These are phyloP conservation scores for Ceratocystis lukuohia DNA, from an alignment of 2,329 filamentous ascomycete species.

Conservation along the genomic window DNA sequence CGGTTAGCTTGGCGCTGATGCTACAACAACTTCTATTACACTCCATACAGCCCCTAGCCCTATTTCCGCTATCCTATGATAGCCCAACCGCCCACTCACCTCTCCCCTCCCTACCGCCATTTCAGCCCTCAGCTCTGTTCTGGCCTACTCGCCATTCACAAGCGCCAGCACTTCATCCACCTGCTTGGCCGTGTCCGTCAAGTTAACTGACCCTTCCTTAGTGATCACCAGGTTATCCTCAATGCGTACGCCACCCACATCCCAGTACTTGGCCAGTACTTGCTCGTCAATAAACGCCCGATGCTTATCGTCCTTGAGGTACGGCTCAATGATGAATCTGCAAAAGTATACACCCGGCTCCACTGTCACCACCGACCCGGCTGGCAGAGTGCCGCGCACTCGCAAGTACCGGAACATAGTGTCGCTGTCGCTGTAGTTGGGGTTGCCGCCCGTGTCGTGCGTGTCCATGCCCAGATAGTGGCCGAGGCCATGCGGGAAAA, in stretches of 20 bases:
- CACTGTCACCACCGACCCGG: slow-evolving; percentile 77
- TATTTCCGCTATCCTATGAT: too few species aligned
- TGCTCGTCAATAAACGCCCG: slow-evolving; percentile 61
- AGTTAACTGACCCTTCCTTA: slow-evolving; percentile 52
- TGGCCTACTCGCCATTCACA: slow-evolving; percentile 15
- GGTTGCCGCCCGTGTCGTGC: slow-evolving; percentile 70
- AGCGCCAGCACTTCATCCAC: slow-evolving; percentile 42
- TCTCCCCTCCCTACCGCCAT: neutral
- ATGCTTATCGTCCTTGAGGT: slow-evolving; percentile 57
- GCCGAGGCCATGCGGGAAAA: slow-evolving; percentile 82
- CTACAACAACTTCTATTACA: neutral
- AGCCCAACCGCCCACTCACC: neutral
- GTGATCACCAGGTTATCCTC: slow-evolving; percentile 66
- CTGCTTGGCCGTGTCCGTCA: slow-evolving; percentile 60
- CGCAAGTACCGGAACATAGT: slow-evolving; percentile 77
- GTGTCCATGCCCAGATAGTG: slow-evolving; percentile 90
- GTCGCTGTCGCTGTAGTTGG: slow-evolving; percentile 67
- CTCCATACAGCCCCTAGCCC: neutral
- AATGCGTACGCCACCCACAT: slow-evolving; percentile 60
- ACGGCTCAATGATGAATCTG: slow-evolving; percentile 73
- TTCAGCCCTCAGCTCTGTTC: neutral
- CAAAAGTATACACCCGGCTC: slow-evolving; percentile 94
- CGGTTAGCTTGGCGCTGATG: neutral
- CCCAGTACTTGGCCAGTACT: slow-evolving; percentile 68
- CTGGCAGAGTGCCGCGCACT: slow-evolving; percentile 60